Base-by-base conservation (phyloP, 495 filamentous ascomycete species). In the Chaetomidium leptoderma region DNA sequence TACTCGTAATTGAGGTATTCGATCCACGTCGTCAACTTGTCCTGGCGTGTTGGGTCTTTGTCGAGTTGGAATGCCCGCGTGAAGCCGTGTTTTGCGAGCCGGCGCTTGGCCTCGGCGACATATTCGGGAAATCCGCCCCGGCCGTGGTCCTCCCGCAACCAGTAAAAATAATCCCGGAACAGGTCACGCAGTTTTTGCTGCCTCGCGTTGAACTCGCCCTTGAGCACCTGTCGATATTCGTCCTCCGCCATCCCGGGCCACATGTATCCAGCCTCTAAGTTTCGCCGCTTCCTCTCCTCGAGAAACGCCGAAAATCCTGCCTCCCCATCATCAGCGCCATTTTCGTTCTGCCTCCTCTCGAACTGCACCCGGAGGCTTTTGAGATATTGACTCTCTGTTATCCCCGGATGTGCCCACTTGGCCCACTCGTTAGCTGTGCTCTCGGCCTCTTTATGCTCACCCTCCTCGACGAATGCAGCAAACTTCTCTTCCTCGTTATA, bases 1-100 rank as follows among this genome's bases (percentile, higher is more conserved):
- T 29, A 58, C 35, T 56, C 61, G 54, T 49, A 66, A 48, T 50
- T 49, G 48, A 66, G 61, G 48, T 66, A 66, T 51, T 66, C 64
- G 51, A 66, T 57, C 64, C 64, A 66, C 4, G 55, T 64, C 23
- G 57, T 53, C 19, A 55, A 30, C 37, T 54, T 50, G 46, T 57
- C 40, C 23, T 63, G 64, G 19, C 45, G 36, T 3, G 13, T 17
- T 24, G 58, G 61, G 54, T 63, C 53, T 45, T 51, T 13, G 14
- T 40, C 46, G 21, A 66, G 55, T 40, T 58, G 42, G 48, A 66
- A 63, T 4, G 32, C 29, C 23, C 24, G 37, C 4, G 30, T 39
- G 45, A 66, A 57, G 44, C 57, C 50, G 33, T 61, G 43, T 24
- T 35, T 8, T 14, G 33, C 33, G 0, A 64, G 54, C 30, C 64